Base-by-base conservation (phyloP, 768 basidiomycete genomes). In the Tremella mesenterica region DNA sequence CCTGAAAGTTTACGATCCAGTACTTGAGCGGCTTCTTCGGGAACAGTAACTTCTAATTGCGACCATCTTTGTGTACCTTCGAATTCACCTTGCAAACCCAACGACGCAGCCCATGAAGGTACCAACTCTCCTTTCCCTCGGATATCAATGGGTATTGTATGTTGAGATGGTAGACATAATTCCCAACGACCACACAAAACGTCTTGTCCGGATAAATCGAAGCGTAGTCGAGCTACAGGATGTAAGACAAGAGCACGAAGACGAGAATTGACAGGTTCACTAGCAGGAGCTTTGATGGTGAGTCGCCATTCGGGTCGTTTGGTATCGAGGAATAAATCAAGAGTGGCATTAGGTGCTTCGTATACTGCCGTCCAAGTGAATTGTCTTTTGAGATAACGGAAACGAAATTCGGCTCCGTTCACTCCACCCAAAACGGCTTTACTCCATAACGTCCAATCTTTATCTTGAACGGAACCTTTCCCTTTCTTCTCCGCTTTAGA, bases 231-330 rank as follows among this genome's bases (percentile, higher is more conserved):
- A 1, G 84, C 90, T n/a, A 89, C 78, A 4, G 92, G 89, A 27
- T 79, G 77, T 39, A 81, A 79, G 1, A 95, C 76, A 25, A 86
- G 67, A 48, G 80, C 78, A 39, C 92, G 85, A 39, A 91, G 83
- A 39, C 85, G 81, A 48, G 86, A 82, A 58, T 87, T 89, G 8
- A 83, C 86, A 4, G 88, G 83, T 57, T 84, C 85, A 28, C 68
- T 74, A 0, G 78, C 77, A 31, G 83, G 76, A 2, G 91, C 82
- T 50, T 81, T 78, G 21, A 81, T 88, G 54, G 82, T 92, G 12
- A 96, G 74, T 12, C 86, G 81, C 92, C 91, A 95, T 71, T 92
- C 86, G 1, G 86, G 82, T 54, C 83, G 83, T 79, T 79, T 31
- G 81, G 54, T 82, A 65, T 89, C 81, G 12, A 96, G 77, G 48